Evolutionary conservation across 805 yeast genomes (phyloP).

Genomic region (Wickerhamiella kurtzmanii): DNA sequence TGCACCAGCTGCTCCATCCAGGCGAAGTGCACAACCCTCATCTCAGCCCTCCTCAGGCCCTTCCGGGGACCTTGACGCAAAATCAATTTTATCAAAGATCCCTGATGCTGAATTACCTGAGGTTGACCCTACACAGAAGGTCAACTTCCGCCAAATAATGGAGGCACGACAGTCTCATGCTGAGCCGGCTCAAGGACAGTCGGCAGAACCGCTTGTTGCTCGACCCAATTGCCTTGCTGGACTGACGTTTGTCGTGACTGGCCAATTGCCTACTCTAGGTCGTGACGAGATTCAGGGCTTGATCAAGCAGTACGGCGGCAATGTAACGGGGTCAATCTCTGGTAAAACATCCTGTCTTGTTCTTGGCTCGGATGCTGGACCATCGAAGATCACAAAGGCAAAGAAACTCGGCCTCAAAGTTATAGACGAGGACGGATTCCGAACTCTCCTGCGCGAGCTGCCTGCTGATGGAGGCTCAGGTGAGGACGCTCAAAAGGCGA

Average conservation of each 20-base stretch:
- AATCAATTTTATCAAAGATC: slow-evolving; percentile 39
- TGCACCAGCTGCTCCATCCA: background rate
- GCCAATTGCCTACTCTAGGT: slow-evolving; percentile 65
- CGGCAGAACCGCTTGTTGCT: slow-evolving; percentile 31
- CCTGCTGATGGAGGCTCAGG: slow-evolving; percentile 89
- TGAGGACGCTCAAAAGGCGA: slow-evolving; percentile 60
- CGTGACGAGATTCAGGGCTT: slow-evolving; percentile 61
- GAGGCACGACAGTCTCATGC: slow-evolving; percentile 20
- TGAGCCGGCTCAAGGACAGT: background rate
- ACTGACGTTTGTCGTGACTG: slow-evolving; percentile 85
- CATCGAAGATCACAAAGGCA: slow-evolving; percentile 77
- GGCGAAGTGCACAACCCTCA: background rate
- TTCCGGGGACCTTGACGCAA: background rate
- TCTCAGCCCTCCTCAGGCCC: too few species aligned
- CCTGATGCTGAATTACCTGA: slow-evolving; percentile 60
- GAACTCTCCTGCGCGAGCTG: slow-evolving; percentile 58
- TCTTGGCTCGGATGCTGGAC: slow-evolving; percentile 92
- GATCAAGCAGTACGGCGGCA: slow-evolving; percentile 83
- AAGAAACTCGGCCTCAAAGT: slow-evolving; percentile 62
- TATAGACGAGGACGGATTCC: slow-evolving; percentile 75
- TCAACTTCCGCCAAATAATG: slow-evolving; percentile 46
- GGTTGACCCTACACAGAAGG: slow-evolving; percentile 34
- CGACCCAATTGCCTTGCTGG: slow-evolving; percentile 79
- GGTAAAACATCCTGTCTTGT: slow-evolving; percentile 80
- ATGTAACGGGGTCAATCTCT: slow-evolving; percentile 68